phyloP scores from a whole-genome alignment of 176 grass and related monocot genomes.

The Triticum turgidum region DNA sequence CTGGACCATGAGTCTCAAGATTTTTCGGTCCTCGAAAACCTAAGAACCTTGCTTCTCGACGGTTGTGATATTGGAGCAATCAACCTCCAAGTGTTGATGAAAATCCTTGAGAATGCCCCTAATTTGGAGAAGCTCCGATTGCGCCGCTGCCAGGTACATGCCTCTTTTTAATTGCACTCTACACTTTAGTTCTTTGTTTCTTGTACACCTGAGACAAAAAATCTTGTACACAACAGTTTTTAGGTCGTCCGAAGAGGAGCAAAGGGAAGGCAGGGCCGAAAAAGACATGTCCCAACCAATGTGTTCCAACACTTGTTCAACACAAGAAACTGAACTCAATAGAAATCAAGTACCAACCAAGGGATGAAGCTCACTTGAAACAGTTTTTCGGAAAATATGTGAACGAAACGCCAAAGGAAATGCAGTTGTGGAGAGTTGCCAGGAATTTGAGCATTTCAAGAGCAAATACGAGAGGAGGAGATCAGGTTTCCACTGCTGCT shows the following conservation, averaged over 20 bases:
- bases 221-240: not conserved
- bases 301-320: not conserved
- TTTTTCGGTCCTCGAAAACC: slow-evolving; percentile 9
- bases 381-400: not conserved
- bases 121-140: slow-evolving; percentile 17
- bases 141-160: slow-evolving; percentile 17
- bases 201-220: not conserved
- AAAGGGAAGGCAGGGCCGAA: not conserved
- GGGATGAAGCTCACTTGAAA: not conserved
- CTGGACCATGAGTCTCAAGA: not conserved
- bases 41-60: not conserved
- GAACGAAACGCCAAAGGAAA: not conserved
- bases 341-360: not conserved
- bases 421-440: not conserved
- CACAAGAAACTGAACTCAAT: not conserved
- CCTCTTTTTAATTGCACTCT: not conserved
- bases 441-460: not conserved
- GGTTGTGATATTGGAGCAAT: slow-evolving; percentile 18
- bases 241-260: not conserved
- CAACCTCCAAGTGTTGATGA: not conserved
- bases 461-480: not conserved
- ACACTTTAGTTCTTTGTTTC: not conserved
- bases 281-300: not conserved
- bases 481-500: not conserved
- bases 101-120: slow-evolving; percentile 6